Percentiles rank a stretch among this genome's conserved stretches.
These are phyloP conservation scores for Ophiostoma novo-ulmi DNA, from an alignment of 2,329 filamentous ascomycete genomes.

Conservation along the genomic window DNA sequence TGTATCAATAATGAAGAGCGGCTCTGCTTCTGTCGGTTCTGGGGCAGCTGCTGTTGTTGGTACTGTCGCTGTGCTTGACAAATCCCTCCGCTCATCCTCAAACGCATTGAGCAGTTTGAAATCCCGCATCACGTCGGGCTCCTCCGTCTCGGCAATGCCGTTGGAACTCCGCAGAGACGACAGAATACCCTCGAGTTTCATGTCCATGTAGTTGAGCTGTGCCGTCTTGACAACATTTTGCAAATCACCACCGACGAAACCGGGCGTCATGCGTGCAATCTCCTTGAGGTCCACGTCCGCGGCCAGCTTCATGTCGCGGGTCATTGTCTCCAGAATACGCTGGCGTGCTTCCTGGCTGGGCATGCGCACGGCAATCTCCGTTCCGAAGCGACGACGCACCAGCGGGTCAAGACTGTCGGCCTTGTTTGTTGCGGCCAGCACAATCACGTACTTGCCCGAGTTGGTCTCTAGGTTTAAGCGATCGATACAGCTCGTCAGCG, in stretches of 20 bases:
- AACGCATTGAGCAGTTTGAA: conserved; percentile 19
- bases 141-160: not conserved
- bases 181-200: conserved; percentile 12
- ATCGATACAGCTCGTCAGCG: conserved; percentile 83
- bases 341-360: conserved; percentile 74
- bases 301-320: conserved; percentile 58
- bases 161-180: conserved; percentile 13
- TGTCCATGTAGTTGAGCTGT: conserved; percentile 17
- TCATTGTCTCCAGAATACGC: conserved; percentile 70
- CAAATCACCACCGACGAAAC: conserved; percentile 88
- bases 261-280: conserved; percentile 79
- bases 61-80: not conserved
- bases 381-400: conserved; percentile 71
- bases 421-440: conserved; percentile 84
- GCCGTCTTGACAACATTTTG: conserved; percentile 54
- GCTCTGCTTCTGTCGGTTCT: not conserved
- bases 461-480: conserved; percentile 64
- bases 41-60: conserved; percentile 22
- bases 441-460: conserved; percentile 57
- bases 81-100: conserved; percentile 5
- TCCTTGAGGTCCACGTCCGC: conserved; percentile 66
- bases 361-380: conserved; percentile 80
- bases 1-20: not conserved
- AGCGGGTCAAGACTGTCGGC: conserved; percentile 78
- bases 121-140: conserved; percentile 15